Conservation (phyloP, 164 flowering plant genomes). For the Piper betle region DNA sequence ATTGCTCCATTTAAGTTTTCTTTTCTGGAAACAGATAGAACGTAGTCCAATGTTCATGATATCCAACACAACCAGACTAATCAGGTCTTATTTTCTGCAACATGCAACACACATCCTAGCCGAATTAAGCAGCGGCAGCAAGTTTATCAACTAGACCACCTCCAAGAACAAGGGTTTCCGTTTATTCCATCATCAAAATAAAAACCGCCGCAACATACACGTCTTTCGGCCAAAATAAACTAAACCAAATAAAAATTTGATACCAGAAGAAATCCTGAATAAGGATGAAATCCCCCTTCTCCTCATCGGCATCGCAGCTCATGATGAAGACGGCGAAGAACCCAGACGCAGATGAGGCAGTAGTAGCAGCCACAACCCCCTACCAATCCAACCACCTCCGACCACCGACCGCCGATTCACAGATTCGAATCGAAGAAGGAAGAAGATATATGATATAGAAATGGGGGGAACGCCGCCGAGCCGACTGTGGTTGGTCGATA, state of each 20-base stretch:
- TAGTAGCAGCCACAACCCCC: not conserved
- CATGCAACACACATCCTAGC: too few relatives aligned
- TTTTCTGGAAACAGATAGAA: too few relatives aligned
- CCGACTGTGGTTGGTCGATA: too few relatives aligned
- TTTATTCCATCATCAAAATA: not conserved
- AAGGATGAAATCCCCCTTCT: slow-evolving; percentile 62
- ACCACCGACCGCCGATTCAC: too few relatives aligned
- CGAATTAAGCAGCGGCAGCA: not conserved
- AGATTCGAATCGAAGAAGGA: too few relatives aligned
- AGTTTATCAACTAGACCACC: not conserved
- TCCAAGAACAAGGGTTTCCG: not conserved
- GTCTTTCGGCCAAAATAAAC: not conserved
- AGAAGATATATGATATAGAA: too few relatives aligned
- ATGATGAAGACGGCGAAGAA: slow-evolving; percentile 1
- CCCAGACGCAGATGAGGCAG: not conserved
- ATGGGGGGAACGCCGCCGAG: too few relatives aligned
- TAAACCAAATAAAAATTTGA: not conserved
- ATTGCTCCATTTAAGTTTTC: too few relatives aligned
- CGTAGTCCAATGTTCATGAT: too few relatives aligned
- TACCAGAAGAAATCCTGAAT: slow-evolving; percentile 97
- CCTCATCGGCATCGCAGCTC: slow-evolving; percentile 22
- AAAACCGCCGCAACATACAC: not conserved
- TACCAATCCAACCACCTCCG: too few relatives aligned
- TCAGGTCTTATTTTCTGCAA: too few relatives aligned
- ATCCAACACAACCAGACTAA: too few relatives aligned